Evolutionary conservation across 1,139 yeast species (phyloP).

Genomic region (Protomyces gravidus): DNA sequence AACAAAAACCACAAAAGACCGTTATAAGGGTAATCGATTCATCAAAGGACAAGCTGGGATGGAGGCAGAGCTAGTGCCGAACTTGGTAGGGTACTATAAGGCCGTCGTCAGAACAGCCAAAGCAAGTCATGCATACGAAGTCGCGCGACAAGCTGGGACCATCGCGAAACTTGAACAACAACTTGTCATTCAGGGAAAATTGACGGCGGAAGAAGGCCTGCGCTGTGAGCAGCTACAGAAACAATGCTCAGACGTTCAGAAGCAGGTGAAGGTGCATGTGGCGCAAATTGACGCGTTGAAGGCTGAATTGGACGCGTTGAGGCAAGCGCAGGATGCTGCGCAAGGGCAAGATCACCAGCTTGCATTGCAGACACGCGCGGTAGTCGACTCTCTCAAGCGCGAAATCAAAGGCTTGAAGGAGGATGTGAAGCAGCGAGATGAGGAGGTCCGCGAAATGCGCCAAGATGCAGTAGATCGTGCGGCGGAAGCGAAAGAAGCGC

Average conservation of each 20-base stretch:
- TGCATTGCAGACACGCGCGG: not conserved
- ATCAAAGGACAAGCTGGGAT: too few species aligned
- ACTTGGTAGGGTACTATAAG: not conserved
- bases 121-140: not conserved
- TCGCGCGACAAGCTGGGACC: not conserved
- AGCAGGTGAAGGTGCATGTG: not conserved
- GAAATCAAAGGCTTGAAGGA: slow-evolving; percentile 12
- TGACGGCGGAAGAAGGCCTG: not conserved
- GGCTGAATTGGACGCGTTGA: not conserved
- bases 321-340: not conserved
- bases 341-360: not conserved
- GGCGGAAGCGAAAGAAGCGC: slow-evolving; percentile 9
- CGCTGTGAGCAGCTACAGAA: not conserved
- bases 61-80: not conserved
- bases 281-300: not conserved
- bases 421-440: slow-evolving; percentile 17
- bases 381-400: slow-evolving; percentile 20
- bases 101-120: not conserved
- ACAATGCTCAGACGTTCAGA: not conserved
- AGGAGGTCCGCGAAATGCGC: slow-evolving; percentile 14
- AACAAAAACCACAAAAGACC: too few species aligned
- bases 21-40: too few species aligned
- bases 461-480: slow-evolving; percentile 20
- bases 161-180: not conserved
- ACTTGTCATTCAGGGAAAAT: not conserved